phyloP scores from a whole-genome alignment of 805 yeast species.

The Zygosaccharomyces pseudorouxii region DNA sequence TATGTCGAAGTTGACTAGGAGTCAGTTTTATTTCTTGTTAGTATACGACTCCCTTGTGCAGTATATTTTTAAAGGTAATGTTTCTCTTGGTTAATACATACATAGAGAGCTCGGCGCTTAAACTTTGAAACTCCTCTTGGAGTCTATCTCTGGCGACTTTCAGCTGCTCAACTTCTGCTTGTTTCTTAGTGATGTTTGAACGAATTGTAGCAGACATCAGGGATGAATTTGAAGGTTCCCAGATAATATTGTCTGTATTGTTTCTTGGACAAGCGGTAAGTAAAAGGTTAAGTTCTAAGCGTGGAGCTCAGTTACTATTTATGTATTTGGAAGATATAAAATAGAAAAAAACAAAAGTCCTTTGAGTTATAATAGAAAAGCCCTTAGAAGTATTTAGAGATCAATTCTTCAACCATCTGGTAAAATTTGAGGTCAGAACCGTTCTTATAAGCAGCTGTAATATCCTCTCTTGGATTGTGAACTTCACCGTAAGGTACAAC shows the following conservation, averaged over 20 bases:
- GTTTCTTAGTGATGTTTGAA: conserved; percentile 2
- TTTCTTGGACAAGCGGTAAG: neutral
- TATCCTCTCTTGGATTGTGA: conserved; percentile 31
- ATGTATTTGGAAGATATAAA: neutral
- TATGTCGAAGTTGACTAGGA: conserved; percentile 29
- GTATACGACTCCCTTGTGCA: neutral
- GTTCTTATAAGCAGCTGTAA: conserved; percentile 24
- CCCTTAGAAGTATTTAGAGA: conserved; percentile 9
- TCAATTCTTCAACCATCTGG: conserved; percentile 23
- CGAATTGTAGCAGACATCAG: neutral
- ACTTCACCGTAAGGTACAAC: conserved; percentile 36
- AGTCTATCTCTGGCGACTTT: conserved; percentile 5
- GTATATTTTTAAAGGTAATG: neutral
- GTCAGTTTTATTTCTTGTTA: conserved; percentile 4
- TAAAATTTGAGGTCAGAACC: conserved; percentile 30
- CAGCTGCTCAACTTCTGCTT: conserved; percentile 6
- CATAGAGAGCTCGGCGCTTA: conserved; percentile 12
- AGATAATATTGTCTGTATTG: neutral
- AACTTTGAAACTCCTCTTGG: conserved; percentile 5
- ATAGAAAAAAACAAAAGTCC: neutral
- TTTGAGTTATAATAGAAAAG: neutral
- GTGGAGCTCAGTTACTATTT: neutral
- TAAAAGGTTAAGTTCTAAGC: neutral
- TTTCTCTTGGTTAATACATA: conserved; percentile 5
- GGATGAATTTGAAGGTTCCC: neutral